Evolutionary conservation across 345 rosid species (phyloP).

Genomic region (Firmiana major): DNA sequence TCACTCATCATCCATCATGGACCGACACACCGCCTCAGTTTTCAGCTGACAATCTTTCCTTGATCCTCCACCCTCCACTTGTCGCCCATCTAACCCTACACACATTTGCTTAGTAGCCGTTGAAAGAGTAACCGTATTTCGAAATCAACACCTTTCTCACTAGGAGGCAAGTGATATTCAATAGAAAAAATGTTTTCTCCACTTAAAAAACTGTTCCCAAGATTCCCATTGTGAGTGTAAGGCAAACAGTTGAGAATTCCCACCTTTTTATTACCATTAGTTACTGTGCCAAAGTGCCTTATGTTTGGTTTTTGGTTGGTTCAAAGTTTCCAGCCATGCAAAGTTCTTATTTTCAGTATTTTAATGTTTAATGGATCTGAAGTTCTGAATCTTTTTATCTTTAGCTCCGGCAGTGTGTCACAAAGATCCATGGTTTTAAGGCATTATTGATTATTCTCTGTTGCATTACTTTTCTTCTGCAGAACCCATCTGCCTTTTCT

Average conservation of each 20-base stretch:
- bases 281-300: constrained; percentile 3
- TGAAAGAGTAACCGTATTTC: constrained; percentile 1
- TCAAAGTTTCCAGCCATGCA: constrained; percentile 4
- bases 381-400: background rate
- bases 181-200: background rate
- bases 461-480: constrained; percentile 13
- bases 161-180: background rate
- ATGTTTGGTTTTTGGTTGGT: background rate
- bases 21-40: background rate
- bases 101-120: background rate
- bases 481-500: constrained; percentile 26
- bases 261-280: background rate
- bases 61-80: constrained; percentile 5
- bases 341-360: background rate
- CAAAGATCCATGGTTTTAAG: constrained; percentile 29
- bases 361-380: constrained; percentile 19
- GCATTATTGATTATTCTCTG: constrained; percentile 24
- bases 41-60: background rate
- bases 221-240: constrained; percentile 8
- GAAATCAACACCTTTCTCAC: background rate
- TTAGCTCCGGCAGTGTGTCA: constrained; percentile 6
- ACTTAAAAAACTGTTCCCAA: background rate
- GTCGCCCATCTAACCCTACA: background rate
- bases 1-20: background rate
- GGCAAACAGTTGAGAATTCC: background rate